These are phyloP conservation scores for Podila epigama DNA, from an alignment of 192 early-diverging fungal species.

Conservation along the genomic window DNA sequence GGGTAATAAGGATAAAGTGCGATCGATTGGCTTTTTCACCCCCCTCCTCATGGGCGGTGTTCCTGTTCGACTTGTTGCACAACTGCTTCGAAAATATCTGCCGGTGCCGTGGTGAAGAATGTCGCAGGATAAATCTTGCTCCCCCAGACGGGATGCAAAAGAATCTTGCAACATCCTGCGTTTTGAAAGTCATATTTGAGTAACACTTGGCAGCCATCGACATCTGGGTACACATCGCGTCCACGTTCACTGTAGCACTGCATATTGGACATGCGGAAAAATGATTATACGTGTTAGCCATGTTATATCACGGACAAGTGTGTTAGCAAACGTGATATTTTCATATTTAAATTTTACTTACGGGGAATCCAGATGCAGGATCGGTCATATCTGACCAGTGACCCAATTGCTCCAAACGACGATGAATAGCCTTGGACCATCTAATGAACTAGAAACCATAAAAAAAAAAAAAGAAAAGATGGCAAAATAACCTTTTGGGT, in stretches of 20 bases:
- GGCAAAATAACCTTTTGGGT: too few species aligned
- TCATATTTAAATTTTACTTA: too few species aligned
- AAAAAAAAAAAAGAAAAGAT: conserved; percentile 1
- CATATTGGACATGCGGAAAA: background rate
- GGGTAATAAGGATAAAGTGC: background rate
- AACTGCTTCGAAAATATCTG: conserved; percentile 45
- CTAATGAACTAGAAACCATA: conserved; percentile 65
- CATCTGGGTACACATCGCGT: conserved; percentile 86
- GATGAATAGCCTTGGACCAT: conserved; percentile 70
- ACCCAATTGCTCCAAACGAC: conserved; percentile 59
- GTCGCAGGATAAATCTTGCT: conserved; percentile 90
- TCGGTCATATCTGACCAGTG: conserved; percentile 94
- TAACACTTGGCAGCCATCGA: conserved; percentile 79
- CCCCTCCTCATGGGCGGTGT: background rate
- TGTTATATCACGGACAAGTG: background rate
- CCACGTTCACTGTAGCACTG: conserved; percentile 73
- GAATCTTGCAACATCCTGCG: conserved; percentile 83
- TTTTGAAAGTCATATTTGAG: conserved; percentile 80
- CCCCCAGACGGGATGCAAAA: conserved; percentile 91
- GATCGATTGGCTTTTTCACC: background rate
- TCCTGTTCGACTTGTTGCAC: conserved; percentile 25
- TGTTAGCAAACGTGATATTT: background rate
- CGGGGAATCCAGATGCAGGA: conserved; percentile 87
- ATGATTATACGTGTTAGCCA: background rate
- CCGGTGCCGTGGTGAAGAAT: conserved; percentile 82